Conservation (phyloP, 108 stramenopile species). For the Pelagomonas calceolata region DNA sequence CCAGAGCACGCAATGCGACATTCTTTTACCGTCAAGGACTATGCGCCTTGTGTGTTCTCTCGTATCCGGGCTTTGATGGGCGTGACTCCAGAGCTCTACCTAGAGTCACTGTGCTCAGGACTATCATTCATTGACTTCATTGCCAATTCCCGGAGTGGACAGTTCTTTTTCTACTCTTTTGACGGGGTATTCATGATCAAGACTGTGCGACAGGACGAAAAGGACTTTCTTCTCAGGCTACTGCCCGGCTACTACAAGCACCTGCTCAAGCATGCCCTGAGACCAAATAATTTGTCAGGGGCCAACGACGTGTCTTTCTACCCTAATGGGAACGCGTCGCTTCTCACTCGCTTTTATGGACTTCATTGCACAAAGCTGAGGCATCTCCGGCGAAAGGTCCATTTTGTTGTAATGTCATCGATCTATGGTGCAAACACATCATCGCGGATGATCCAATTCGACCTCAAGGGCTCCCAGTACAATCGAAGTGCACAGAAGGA, state of each 20-base stretch:
- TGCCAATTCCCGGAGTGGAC: slow-evolving; percentile 50
- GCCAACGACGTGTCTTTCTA: too few species aligned
- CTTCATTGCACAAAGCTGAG: slow-evolving; percentile 49
- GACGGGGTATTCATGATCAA: slow-evolving; percentile 50
- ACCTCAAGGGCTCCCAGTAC: slow-evolving; percentile 34
- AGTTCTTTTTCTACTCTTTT: slow-evolving; percentile 60
- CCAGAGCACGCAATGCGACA: slow-evolving; percentile 41
- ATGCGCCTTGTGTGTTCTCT: slow-evolving; percentile 27
- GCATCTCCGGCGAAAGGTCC: slow-evolving; percentile 20
- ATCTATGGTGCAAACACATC: slow-evolving; percentile 9
- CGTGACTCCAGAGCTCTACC: slow-evolving; percentile 19
- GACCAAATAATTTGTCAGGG: too few species aligned
- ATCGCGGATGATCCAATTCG: slow-evolving; percentile 13
- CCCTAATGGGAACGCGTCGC: slow-evolving; percentile 12
- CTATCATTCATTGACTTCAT: slow-evolving; percentile 57
- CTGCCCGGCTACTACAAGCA: slow-evolving; percentile 51
- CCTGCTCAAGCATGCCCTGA: slow-evolving; percentile 26
- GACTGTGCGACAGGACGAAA: slow-evolving; percentile 48
- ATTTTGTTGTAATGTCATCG: slow-evolving; percentile 29
- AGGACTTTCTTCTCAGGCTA: slow-evolving; percentile 43
- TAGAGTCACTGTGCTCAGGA: slow-evolving; percentile 41
- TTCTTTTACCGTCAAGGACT: slow-evolving; percentile 57
- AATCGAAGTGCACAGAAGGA: slow-evolving; percentile 19
- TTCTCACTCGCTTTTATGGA: slow-evolving; percentile 48
- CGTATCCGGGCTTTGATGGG: slow-evolving; percentile 11